These are phyloP conservation scores for Fibroporia radiculosa DNA, from an alignment of 768 basidiomycete species.

Conservation along the genomic window DNA sequence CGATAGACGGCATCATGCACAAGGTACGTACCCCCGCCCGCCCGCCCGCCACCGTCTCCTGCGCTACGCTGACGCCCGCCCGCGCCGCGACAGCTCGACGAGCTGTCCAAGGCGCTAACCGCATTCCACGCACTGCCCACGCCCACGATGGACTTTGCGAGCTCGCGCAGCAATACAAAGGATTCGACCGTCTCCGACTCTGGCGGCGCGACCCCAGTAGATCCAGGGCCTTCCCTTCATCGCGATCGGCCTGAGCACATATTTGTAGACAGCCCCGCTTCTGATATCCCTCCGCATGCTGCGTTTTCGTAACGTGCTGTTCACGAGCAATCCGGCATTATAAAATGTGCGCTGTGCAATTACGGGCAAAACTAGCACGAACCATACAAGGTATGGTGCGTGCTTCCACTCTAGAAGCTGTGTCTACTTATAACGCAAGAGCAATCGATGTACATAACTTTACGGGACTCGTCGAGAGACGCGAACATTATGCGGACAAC, in stretches of 20 bases:
- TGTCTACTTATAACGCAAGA: no score
- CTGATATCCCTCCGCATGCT: constrained; percentile 1
- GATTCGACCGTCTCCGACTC: constrained; percentile 18
- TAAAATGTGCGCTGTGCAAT: not conserved
- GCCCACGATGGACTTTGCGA: constrained; percentile 30
- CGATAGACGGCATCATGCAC: constrained; percentile 64
- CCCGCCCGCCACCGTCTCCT: constrained; percentile 2
- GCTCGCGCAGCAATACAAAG: constrained; percentile 25
- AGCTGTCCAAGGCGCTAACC: constrained; percentile 37
- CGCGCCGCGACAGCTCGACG: constrained; percentile 40
- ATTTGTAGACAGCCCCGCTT: not conserved
- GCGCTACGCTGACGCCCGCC: not conserved
- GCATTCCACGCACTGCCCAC: constrained; percentile 37
- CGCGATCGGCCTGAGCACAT: not conserved
- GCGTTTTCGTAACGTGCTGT: not conserved
- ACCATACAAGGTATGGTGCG: not conserved
- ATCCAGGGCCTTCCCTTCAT: not conserved
- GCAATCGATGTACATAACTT: not conserved
- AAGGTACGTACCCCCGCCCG: constrained; percentile 39
- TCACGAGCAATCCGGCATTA: not conserved
- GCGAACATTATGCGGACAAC: not conserved
- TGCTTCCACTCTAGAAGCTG: no score
- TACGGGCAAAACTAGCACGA: not conserved
- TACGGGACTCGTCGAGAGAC: not conserved
- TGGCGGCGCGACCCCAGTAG: not conserved